Evolutionary conservation across 345 rosid genomes (phyloP), one percentile per base, ranked within the genome.

Genomic region (Durio zibethinus): DNA sequence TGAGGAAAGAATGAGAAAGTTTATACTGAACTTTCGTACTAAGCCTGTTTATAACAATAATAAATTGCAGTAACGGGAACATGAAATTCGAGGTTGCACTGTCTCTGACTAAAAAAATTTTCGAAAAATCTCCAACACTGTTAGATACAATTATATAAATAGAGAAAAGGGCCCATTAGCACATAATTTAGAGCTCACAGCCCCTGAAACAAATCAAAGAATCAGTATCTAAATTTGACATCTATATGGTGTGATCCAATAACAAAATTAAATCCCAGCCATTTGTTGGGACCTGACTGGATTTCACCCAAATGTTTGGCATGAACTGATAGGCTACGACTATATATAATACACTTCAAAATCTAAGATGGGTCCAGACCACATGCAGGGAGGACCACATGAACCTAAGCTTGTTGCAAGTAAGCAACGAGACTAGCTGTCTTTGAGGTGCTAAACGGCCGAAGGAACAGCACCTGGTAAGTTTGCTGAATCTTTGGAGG

Each of bases 161-260:
- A 12, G n/a, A 15, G 31, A 33, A 31, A 20, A 31, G 21, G 66
- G 21, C 21, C 40, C 66, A 18, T 31, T 31, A 6, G 40, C 40
- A 31, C 42, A 27, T 27, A 62, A 31, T 62, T 18, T 16, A 62
- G 43, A 62, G 67, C 67, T 33, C 18, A 38, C 3, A 38, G 31
- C 15, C 48, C 16, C 47, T n/a, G 8, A 11, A 31, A 69, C 73
- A 69, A 45, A 69, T 69, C 73, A 69, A 69, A 69, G 73, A 69
- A 69, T 47, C 29, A 10, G 40, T 65, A 38, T 43, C 40, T 15
- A 69, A 7, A 45, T 38, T 15, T 69, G 56, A 14, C 33, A 69
- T 14, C 72, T 14, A 43, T 43, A 43, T 25, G 73, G 36, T 69
- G 29, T 38, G 71, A 65, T 38, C 15, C 36, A 45, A 27, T 20